Evolutionary conservation across 2,329 filamentous ascomycete genomes (phyloP), one percentile per base, ranked within the genome.

Genomic region (Aspergillus viridinutans): DNA sequence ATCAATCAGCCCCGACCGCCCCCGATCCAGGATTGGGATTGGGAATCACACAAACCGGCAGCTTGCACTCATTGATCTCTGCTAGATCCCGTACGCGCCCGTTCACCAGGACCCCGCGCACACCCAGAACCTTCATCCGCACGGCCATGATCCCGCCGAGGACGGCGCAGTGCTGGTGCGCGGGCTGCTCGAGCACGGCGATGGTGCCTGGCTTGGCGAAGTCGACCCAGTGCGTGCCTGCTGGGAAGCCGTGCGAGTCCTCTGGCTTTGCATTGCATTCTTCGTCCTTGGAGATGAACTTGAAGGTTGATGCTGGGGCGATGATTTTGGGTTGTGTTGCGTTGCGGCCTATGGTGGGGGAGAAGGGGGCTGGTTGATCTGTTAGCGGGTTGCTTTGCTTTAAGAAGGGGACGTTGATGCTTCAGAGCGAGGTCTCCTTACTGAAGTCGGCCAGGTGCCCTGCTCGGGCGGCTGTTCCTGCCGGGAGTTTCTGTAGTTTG

Each of bases 91-190:
- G 79, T 5, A 88, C 83, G 42, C 88, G 77, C 1, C 89, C 89
- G 62, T 85, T 81, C 7, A 90, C 85, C n/a, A 91, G 74, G 10
- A 88, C 80, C 2, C 81, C 87, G 62, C 78, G 77, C 20, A 83
- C 83, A 14, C 83, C 82, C 10, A 86, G 78, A 14, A 81, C 70
- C 65, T 85, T 84, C 81, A 91, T 88, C 21, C 89, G 79, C 29
- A 83, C 76, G 4, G 87, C 89, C 82, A 91, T 89, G 61, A 92
- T 90, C 20, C 89, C 89, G n/a, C 89, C 89, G 5, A 90, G 81
- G 7, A 90, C 81, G 5, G 89, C 89, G 72, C 89, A 90, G 52
- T 80, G 80, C 69, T 90, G 87, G 0, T 78, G 80, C 0, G 76
- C 66, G 0, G 88, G 86, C 65, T 91, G 88, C 59, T 84, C 82